Percentiles rank a stretch among this genome's conserved stretches.
Conservation (phyloP, 2,329 filamentous ascomycete genomes). For the Diplodia mutila region DNA sequence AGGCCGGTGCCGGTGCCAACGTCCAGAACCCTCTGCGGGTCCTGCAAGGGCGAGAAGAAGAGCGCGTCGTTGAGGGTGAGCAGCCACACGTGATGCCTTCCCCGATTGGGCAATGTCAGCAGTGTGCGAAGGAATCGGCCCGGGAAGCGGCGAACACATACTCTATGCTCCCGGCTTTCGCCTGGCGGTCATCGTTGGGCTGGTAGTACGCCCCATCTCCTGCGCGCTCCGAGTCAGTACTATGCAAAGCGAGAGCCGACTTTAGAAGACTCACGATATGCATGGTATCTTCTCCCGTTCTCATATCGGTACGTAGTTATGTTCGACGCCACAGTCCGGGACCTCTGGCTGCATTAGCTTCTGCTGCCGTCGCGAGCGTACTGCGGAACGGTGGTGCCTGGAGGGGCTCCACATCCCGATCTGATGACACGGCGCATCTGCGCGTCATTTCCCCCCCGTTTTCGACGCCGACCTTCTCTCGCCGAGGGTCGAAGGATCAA, state of each 20-base stretch:
- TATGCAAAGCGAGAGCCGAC: too few relatives aligned
- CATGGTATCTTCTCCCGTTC: slow-evolving; percentile 42
- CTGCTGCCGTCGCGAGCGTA: background rate
- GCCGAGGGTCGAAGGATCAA: background rate
- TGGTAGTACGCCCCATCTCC: slow-evolving; percentile 41
- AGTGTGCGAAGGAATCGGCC: background rate
- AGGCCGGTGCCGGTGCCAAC: slow-evolving; percentile 42
- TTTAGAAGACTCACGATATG: slow-evolving; percentile 33
- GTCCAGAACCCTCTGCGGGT: slow-evolving; percentile 39
- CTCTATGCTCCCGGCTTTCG: slow-evolving; percentile 22
- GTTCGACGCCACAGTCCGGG: slow-evolving; percentile 43
- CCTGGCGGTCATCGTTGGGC: slow-evolving; percentile 40
- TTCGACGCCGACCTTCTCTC: background rate
- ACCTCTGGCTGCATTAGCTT: slow-evolving; percentile 32
- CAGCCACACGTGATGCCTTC: slow-evolving; percentile 41
- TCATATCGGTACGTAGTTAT: slow-evolving; percentile 46
- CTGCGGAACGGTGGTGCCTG: too few relatives aligned
- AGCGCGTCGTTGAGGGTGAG: slow-evolving; percentile 41
- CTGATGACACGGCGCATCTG: background rate
- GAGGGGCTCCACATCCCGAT: too few relatives aligned
- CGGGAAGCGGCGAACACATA: background rate
- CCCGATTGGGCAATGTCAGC: slow-evolving; percentile 11
- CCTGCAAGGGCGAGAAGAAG: slow-evolving; percentile 39
- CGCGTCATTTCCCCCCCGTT: background rate
- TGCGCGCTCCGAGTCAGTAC: slow-evolving; percentile 19